Evolutionary conservation across 805 yeast genomes (phyloP).

Genomic region (Danielia reshetovae): DNA sequence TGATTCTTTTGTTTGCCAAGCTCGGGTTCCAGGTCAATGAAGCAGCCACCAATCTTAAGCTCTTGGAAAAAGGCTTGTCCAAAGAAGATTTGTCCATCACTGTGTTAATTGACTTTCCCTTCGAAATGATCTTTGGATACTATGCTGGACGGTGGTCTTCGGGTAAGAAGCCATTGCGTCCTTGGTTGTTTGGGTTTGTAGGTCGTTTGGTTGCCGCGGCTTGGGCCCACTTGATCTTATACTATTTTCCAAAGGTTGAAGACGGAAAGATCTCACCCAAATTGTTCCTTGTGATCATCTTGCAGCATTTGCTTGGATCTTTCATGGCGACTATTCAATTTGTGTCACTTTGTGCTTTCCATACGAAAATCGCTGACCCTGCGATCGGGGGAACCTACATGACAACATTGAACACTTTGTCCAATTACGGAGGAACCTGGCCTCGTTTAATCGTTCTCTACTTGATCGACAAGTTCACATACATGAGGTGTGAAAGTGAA

Average conservation of each 20-base stretch:
- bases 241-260: conserved; percentile 55
- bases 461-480: conserved; percentile 76
- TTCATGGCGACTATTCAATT: conserved; percentile 95
- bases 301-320: conserved; percentile 80
- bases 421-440: conserved; percentile 97
- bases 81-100: conserved; percentile 93
- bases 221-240: conserved; percentile 70
- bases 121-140: conserved; percentile 91
- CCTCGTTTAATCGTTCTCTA: conserved; percentile 78
- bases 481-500: conserved; percentile 50
- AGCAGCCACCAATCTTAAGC: conserved; percentile 88
- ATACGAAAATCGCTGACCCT: conserved; percentile 94
- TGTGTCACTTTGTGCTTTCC: conserved; percentile 92
- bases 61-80: conserved; percentile 85
- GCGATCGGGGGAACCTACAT: conserved; percentile 95
- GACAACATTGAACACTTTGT: conserved; percentile 90
- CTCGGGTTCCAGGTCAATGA: conserved; percentile 95
- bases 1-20: conserved; percentile 75
- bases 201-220: conserved; percentile 77
- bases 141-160: conserved; percentile 94
- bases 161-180: conserved; percentile 69
- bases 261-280: conserved; percentile 42
- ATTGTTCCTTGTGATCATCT: conserved; percentile 68
- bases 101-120: conserved; percentile 91
- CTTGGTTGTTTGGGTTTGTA: conserved; percentile 85